A percentile compares a stretch with the other conserved stretches of the same genome.
These are phyloP conservation scores for Postia placenta DNA, from an alignment of 768 basidiomycete species.

Conservation along the genomic window DNA sequence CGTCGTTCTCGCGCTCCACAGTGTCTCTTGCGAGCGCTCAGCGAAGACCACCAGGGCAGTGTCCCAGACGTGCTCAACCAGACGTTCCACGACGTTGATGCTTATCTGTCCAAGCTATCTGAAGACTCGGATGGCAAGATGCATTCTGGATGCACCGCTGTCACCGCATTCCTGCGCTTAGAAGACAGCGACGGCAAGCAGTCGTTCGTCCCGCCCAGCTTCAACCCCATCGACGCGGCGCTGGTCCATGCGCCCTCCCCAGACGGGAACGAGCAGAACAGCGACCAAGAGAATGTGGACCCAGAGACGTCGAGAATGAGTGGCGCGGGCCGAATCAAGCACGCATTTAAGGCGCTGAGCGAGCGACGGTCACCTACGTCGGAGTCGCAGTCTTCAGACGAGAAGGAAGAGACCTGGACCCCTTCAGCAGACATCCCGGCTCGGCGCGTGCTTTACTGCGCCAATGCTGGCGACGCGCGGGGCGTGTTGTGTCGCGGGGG, in stretches of 20 bases:
- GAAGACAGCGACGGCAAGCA: slow-evolving; percentile 78
- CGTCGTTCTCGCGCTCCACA: slow-evolving; percentile 18
- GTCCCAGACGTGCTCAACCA: slow-evolving; percentile 89
- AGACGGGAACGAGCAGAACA: slow-evolving; percentile 30
- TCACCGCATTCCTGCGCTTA: slow-evolving; percentile 89
- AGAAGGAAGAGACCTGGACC: slow-evolving; percentile 10
- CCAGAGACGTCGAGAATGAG: slow-evolving; percentile 38
- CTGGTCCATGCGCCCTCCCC: slow-evolving; percentile 8
- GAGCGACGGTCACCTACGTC: slow-evolving; percentile 20
- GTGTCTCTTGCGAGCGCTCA: slow-evolving; percentile 68
- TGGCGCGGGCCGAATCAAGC: slow-evolving; percentile 46
- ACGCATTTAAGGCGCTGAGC: slow-evolving; percentile 48
- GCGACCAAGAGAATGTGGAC: slow-evolving; percentile 35
- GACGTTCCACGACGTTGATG: slow-evolving; percentile 93
- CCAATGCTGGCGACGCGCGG: slow-evolving; percentile 95
- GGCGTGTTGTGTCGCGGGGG: slow-evolving; percentile 90
- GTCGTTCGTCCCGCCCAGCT: slow-evolving; percentile 42
- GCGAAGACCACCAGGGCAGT: slow-evolving; percentile 44
- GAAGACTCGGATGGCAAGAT: slow-evolving; percentile 88
- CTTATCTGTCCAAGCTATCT: slow-evolving; percentile 73
- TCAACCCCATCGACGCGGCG: slow-evolving; percentile 11
- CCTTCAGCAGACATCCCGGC: slow-evolving; percentile 20
- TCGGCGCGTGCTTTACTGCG: slow-evolving; percentile 83
- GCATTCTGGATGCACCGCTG: slow-evolving; percentile 95
- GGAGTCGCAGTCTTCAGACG: slow-evolving; percentile 2